Evolutionary conservation across 352 stramenopile species (phyloP).

Genomic region (Phytophthora pisi): DNA sequence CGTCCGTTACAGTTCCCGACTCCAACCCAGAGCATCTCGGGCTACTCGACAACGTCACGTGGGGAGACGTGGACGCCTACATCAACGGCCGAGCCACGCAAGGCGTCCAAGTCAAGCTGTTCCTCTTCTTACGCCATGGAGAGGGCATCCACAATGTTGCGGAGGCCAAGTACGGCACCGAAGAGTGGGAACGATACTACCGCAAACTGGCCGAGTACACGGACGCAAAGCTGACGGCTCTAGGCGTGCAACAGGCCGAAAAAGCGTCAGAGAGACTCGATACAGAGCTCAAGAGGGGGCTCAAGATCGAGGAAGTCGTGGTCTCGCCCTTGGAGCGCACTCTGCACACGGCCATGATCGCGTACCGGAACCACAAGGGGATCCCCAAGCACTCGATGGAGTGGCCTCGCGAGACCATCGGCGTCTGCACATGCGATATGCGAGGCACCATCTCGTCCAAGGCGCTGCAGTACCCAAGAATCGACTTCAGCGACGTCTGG

Average conservation of each 20-base stretch:
- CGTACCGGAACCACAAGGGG: conserved; percentile 22
- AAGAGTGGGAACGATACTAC: conserved; percentile 32
- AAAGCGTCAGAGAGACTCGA: conserved; percentile 21
- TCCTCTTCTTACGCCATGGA: conserved; percentile 36
- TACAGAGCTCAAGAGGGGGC: conserved; percentile 7
- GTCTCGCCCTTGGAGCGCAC: conserved; percentile 35
- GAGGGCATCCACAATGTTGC: conserved; percentile 34
- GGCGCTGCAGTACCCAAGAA: conserved; percentile 20
- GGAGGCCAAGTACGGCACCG: conserved; percentile 30
- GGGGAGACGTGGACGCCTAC: conserved; percentile 37
- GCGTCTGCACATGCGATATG: conserved; percentile 35
- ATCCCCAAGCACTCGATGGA: conserved; percentile 33
- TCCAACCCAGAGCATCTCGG: conserved; percentile 31
- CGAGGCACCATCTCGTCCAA: conserved; percentile 29
- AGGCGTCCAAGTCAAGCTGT: conserved; percentile 33
- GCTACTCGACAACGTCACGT: conserved; percentile 33
- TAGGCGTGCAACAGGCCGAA: conserved; percentile 24
- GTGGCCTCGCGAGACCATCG: conserved; percentile 34
- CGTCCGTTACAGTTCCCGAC: conserved; percentile 4
- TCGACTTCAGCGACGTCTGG: conserved; percentile 35
- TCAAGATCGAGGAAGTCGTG: conserved; percentile 25
- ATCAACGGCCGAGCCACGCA: conserved; percentile 17
- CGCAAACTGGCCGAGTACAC: conserved; percentile 35
- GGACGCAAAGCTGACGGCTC: conserved; percentile 30
- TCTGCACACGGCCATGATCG: conserved; percentile 34